Percentiles rank a stretch among this genome's conserved stretches.
phyloP scores from a whole-genome alignment of 2,329 filamentous ascomycete species.

The Acephala macrosclerotiorum region DNA sequence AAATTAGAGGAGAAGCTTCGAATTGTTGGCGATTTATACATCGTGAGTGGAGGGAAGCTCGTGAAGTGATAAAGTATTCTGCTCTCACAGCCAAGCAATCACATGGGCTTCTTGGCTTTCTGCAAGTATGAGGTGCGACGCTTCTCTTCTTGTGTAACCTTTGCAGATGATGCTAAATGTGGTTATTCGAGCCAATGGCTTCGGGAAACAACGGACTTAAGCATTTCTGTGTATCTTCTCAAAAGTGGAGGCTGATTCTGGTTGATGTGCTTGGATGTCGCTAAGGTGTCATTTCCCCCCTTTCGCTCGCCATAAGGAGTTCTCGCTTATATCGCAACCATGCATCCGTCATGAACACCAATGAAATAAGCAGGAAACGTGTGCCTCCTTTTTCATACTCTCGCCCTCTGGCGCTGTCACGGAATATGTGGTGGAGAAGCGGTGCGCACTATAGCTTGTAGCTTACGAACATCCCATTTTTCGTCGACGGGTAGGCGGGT shows the following conservation, averaged over 20 bases:
- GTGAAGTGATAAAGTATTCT: neutral
- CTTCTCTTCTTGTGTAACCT: neutral
- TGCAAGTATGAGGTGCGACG: constrained; percentile 2
- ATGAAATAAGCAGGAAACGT: neutral
- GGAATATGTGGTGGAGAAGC: neutral
- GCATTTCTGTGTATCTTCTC: neutral
- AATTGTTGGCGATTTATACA: neutral
- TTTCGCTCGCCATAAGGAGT: neutral
- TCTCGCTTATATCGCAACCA: neutral
- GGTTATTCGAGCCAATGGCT: neutral
- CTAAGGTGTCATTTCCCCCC: constrained; percentile 4
- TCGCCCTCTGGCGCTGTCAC: neutral
- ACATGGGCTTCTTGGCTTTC: neutral
- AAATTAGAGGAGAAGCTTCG: neutral
- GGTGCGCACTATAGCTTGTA: neutral
- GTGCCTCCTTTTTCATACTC: neutral
- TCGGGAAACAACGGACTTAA: too few species aligned
- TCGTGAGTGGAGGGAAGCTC: too few species aligned
- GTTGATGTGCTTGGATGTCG: neutral
- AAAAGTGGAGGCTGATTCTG: neutral
- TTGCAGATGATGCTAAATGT: neutral
- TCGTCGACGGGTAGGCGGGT: neutral
- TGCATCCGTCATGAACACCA: neutral
- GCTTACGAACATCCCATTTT: neutral
- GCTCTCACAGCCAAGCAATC: neutral